phyloP scores from a whole-genome alignment of 495 filamentous ascomycete genomes.

The Pyrenopolyporus hunteri region DNA sequence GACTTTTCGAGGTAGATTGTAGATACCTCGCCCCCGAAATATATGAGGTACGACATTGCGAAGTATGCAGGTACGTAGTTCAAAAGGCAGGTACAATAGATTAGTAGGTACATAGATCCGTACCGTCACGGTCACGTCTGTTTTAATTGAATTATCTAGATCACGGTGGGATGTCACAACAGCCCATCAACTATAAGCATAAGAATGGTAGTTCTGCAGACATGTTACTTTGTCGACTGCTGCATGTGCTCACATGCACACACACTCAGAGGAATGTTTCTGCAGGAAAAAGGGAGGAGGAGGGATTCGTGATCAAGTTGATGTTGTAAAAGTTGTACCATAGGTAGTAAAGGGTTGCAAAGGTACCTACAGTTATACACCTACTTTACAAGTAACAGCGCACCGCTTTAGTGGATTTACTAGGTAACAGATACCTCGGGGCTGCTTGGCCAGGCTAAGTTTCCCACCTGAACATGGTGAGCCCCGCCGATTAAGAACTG shows the following conservation, averaged over 20 bases:
- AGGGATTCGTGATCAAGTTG: background rate
- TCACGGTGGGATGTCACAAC: conserved; percentile 19
- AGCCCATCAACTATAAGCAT: conserved; percentile 22
- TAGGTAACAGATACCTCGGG: conserved; percentile 12
- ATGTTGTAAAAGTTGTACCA: background rate
- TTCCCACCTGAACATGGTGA: conserved; percentile 27
- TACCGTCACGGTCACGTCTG: too few relatives aligned
- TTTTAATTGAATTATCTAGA: conserved; percentile 20
- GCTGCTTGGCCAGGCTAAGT: too few relatives aligned
- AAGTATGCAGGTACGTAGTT: conserved; percentile 32
- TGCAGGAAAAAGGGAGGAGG: conserved; percentile 36
- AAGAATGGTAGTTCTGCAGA: conserved; percentile 15
- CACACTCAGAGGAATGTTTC: too few relatives aligned
- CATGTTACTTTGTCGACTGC: conserved; percentile 10
- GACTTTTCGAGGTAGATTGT: too few relatives aligned
- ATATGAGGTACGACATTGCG: conserved; percentile 4
- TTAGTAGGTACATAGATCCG: too few relatives aligned
- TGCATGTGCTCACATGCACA: background rate
- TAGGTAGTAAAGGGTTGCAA: background rate
- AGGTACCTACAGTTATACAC: background rate
- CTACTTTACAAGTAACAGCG: background rate
- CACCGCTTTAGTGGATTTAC: conserved; percentile 7
- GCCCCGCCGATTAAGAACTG: conserved; percentile 12
- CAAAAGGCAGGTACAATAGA: too few relatives aligned
- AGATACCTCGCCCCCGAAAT: too few relatives aligned